phyloP scores from a whole-genome alignment of 2,329 filamentous ascomycete species.

The Dactylellina sp. region DNA sequence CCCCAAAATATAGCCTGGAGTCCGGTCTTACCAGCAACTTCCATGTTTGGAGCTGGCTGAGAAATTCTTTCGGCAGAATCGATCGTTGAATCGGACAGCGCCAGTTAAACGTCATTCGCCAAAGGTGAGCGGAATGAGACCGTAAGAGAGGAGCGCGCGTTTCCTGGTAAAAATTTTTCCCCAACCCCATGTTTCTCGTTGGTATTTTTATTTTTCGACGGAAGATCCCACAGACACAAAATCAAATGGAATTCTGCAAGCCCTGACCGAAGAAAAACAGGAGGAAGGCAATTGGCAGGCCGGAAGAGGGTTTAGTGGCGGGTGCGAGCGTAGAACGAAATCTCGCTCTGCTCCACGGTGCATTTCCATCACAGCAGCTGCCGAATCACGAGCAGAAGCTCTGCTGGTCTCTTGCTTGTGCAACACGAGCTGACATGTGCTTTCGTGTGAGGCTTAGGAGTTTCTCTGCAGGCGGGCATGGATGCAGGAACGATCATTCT shows the following conservation, averaged over 20 bases:
- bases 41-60: constrained; percentile 42
- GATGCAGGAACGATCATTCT: constrained; percentile 52
- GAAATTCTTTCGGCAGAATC: constrained; percentile 37
- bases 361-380: constrained; percentile 21
- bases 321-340: constrained; percentile 12
- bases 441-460: constrained; percentile 53
- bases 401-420: constrained; percentile 43
- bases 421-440: constrained; percentile 56
- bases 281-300: constrained; percentile 6
- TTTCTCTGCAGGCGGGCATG: constrained; percentile 39
- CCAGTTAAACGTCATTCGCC: constrained; percentile 31
- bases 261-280: constrained; percentile 14
- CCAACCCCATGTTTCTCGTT: constrained; percentile 39
- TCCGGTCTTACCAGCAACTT: constrained; percentile 21
- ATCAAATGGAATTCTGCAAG: constrained; percentile 13
- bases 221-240: constrained; percentile 11
- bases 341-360: constrained; percentile 2
- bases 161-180: constrained; percentile 38
- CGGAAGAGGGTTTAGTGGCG: background rate
- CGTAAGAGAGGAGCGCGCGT: constrained; percentile 43
- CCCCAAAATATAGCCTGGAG: too few species aligned
- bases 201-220: constrained; percentile 27
- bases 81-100: constrained; percentile 28
- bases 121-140: constrained; percentile 52
- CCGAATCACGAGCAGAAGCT: constrained; percentile 47